Base-by-base conservation (phyloP, 2,329 filamentous ascomycete species). In the Neonectria coccinea region DNA sequence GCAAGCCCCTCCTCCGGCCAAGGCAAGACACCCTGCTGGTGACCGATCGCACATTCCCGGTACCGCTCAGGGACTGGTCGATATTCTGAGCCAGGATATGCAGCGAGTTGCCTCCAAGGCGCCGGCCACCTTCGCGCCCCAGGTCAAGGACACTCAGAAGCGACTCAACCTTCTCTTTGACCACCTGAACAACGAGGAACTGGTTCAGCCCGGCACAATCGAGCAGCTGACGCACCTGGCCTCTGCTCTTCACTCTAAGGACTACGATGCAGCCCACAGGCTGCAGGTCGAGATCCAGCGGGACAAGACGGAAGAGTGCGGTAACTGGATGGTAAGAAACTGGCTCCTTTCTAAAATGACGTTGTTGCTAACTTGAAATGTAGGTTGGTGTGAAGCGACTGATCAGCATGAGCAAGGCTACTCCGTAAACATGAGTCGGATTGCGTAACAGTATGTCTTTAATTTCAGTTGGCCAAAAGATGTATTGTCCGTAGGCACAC, bases 81-180 rank as follows among this genome's bases (percentile, higher is more conserved):
- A 97, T 56, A 88, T 97, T 41, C 85, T 99, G 52, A 90, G 84
- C 58, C 86, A 87, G 33, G 95, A 98, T 72, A 94, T 98, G 88
- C 90, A 95, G 73, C 92, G 94, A 36, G 92, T 99, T 59, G 94
- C 94, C 64, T 82, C 89, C 33, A 91, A 93, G 71, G 96, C 96
- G 1, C 96, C 96, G 18, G 84, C 91, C n/a, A 90, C 91, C 16
- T 97, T 96, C 81, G 91, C 92, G 67, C 86, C 90, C 14, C 94
- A 98, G 77, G 94, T 99, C 20, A 92, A 93, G 73, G 96, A 98
- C 77, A 96, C 94, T 2, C 93, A 97, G 78, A 97, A 97, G 81
- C 90, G 96, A 29, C 86, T 99, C 64, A 92, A 92, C 73, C 90
- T 97, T 54, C 84, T 99, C n/a, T 98, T 97, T 77, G 95, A 99